Conservation (phyloP, 1,139 yeast species). For the Geotrichum reessii region DNA sequence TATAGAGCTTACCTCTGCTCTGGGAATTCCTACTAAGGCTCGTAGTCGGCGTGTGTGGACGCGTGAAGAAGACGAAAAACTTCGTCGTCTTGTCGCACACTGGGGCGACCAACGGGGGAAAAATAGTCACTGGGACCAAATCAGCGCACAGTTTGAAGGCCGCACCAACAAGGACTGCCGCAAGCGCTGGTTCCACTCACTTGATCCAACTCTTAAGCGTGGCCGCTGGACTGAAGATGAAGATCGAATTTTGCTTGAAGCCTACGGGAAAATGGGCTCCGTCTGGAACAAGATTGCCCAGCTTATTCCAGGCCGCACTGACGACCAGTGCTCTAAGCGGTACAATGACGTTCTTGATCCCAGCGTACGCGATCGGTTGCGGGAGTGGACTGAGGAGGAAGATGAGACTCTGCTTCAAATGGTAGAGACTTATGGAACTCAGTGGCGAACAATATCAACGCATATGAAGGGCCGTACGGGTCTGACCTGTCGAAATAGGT, state of each 20-base stretch:
- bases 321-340: slow-evolving; percentile 91
- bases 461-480: slow-evolving; percentile 78
- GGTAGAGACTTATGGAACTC: slow-evolving; percentile 74
- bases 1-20: slow-evolving; percentile 19
- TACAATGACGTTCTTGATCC: slow-evolving; percentile 89
- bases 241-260: slow-evolving; percentile 58
- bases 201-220: slow-evolving; percentile 73
- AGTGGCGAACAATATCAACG: slow-evolving; percentile 77
- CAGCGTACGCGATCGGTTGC: slow-evolving; percentile 63
- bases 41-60: slow-evolving; percentile 60
- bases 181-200: slow-evolving; percentile 79
- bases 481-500: slow-evolving; percentile 82
- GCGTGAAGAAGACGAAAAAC: slow-evolving; percentile 64
- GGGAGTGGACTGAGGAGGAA: slow-evolving; percentile 77
- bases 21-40: slow-evolving; percentile 18
- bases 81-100: slow-evolving; percentile 62
- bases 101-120: slow-evolving; percentile 91
- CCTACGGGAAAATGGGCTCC: slow-evolving; percentile 65
- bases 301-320: slow-evolving; percentile 78
- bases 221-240: slow-evolving; percentile 91
- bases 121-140: slow-evolving; percentile 61
- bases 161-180: slow-evolving; percentile 89
- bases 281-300: slow-evolving; percentile 81
- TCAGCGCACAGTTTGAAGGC: slow-evolving; percentile 62
- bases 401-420: slow-evolving; percentile 61